Conservation (phyloP, 2,329 filamentous ascomycete genomes). For the Sodiomyces alkalinus region DNA sequence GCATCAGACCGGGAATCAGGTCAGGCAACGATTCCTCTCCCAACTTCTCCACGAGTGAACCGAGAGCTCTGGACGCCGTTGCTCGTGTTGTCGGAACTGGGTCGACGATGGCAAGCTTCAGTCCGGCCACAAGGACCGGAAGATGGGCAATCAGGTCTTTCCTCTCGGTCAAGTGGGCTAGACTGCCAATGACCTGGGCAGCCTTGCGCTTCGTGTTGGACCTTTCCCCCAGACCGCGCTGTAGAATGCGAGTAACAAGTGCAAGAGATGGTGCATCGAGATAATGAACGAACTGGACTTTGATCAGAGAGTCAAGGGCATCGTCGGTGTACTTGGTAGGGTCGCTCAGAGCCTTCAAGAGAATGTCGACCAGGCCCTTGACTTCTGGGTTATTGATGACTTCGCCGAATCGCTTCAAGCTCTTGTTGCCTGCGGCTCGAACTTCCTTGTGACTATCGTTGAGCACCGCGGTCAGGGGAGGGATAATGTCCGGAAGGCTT, state of each 20-base stretch:
- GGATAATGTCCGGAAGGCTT: constrained; percentile 92
- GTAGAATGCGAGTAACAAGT: constrained; percentile 85
- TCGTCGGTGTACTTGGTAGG: constrained; percentile 95
- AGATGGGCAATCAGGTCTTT: constrained; percentile 86
- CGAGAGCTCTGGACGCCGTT: constrained; percentile 87
- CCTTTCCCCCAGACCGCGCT: constrained; percentile 78
- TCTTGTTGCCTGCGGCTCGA: constrained; percentile 78
- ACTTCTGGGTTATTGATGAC: constrained; percentile 98
- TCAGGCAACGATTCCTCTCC: constrained; percentile 94
- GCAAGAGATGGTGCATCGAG: constrained; percentile 94
- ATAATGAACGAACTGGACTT: constrained; percentile 96
- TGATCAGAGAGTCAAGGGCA: constrained; percentile 84
- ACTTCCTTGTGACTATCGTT: constrained; percentile 99
- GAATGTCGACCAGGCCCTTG: constrained; percentile 76
- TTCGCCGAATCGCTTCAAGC: constrained; percentile 93
- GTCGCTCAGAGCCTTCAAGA: constrained; percentile 93
- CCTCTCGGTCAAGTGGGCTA: constrained; percentile 91
- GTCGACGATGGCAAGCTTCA: constrained; percentile 81
- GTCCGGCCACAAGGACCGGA: constrained; percentile 78
- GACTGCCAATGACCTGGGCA: constrained; percentile 91
- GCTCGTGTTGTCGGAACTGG: constrained; percentile 93
- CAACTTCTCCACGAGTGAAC: constrained; percentile 93
- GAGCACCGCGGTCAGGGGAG: constrained; percentile 79
- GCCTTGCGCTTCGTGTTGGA: constrained; percentile 95
- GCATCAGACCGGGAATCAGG: constrained; percentile 94